Percentiles rank a stretch among this genome's conserved stretches.
Conservation (phyloP, 1,139 yeast genomes). For the Hansenula sp. region DNA sequence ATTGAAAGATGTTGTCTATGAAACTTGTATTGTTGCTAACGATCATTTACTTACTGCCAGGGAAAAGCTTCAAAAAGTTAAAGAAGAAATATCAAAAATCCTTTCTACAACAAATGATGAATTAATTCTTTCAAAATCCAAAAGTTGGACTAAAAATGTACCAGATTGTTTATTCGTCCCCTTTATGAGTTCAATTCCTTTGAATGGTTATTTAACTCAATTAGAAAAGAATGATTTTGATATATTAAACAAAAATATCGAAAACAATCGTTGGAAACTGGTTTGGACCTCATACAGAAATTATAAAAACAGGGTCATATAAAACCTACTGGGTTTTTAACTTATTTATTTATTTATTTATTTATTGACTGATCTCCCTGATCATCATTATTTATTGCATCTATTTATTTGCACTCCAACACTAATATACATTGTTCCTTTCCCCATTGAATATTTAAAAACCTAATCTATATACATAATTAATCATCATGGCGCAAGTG, state of each 20-base stretch:
- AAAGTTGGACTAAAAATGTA: constrained; percentile 40
- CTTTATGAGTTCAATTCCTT: constrained; percentile 62
- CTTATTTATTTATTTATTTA: constrained; percentile 2
- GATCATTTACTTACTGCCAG: constrained; percentile 75
- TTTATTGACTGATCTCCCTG: not conserved
- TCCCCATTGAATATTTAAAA: too few species aligned
- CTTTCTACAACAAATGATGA: constrained; percentile 26
- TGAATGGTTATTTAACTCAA: constrained; percentile 53
- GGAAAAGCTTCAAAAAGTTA: constrained; percentile 39
- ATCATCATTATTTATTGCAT: not conserved
- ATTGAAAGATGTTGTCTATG: constrained; percentile 60
- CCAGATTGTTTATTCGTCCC: constrained; percentile 72
- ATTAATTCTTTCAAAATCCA: constrained; percentile 30
- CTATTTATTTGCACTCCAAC: too few species aligned
- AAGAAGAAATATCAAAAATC: constrained; percentile 26
- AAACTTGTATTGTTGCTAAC: constrained; percentile 71
- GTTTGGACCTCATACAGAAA: constrained; percentile 62
- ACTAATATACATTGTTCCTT: too few species aligned
- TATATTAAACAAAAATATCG: constrained; percentile 43
- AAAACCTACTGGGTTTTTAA: constrained; percentile 2
- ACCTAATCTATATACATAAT: not conserved
- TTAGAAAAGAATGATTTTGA: constrained; percentile 67
- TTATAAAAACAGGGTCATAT: constrained; percentile 41
- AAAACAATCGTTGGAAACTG: constrained; percentile 63
- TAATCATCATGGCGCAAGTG: not conserved